Evolutionary conservation across 768 basidiomycete genomes (phyloP).

Genomic region (Candolleomyces aberdarensis): DNA sequence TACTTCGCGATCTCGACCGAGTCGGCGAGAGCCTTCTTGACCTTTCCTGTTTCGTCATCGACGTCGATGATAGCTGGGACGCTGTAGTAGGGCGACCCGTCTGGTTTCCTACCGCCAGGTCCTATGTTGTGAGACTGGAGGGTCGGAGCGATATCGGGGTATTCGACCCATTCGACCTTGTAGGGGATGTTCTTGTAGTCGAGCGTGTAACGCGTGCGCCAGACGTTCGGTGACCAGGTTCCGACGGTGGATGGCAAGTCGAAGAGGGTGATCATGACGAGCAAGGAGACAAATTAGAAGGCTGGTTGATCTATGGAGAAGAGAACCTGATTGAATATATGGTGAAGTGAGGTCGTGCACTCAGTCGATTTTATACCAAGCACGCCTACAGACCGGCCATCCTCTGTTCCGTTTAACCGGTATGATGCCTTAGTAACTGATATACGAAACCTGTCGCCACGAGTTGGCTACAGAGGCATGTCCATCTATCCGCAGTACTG

Average conservation of each 20-base stretch:
- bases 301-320: not conserved
- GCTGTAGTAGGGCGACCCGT: constrained; percentile 33
- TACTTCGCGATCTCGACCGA: constrained; percentile 44
- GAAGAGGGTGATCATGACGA: constrained; percentile 6
- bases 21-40: constrained; percentile 28
- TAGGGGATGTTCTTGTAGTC: constrained; percentile 35
- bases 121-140: constrained; percentile 29
- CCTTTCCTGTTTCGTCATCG: constrained; percentile 28
- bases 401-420: too few species aligned
- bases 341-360: too few species aligned
- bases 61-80: constrained; percentile 49
- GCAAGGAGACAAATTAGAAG: not conserved
- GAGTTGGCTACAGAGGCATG: too few species aligned
- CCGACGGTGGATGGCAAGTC: constrained; percentile 4
- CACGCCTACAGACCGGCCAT: too few species aligned
- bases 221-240: constrained; percentile 7
- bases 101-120: constrained; percentile 23
- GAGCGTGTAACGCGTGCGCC: constrained; percentile 22
- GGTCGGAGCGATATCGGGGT: constrained; percentile 39
- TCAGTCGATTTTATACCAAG: too few species aligned
- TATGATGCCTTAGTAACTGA: too few species aligned
- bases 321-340: too few species aligned
- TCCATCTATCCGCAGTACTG: too few species aligned
- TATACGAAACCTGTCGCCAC: too few species aligned
- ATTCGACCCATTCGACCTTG: constrained; percentile 49